phyloP scores from a whole-genome alignment of 1,139 yeast species.

The Pichia sp. region DNA sequence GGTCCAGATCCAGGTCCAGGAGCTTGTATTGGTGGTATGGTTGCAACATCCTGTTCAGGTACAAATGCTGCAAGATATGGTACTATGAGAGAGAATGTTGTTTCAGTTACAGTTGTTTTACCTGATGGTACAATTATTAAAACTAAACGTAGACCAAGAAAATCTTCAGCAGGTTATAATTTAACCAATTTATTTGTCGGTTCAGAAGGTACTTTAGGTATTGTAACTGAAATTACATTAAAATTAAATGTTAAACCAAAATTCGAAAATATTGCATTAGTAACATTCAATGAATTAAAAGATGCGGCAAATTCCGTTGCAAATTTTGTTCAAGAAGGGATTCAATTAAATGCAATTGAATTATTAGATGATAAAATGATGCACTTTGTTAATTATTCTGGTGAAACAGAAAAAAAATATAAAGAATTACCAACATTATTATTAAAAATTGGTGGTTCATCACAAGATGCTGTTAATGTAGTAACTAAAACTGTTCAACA shows the following conservation, averaged over 20 bases:
- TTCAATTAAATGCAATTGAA: constrained; percentile 65
- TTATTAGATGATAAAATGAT: constrained; percentile 63
- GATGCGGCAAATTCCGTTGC: constrained; percentile 66
- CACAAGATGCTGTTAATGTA: constrained; percentile 45
- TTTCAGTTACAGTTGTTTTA: constrained; percentile 65
- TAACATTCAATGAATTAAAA: constrained; percentile 50
- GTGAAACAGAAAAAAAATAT: constrained; percentile 58
- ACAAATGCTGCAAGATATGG: constrained; percentile 74
- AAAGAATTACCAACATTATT: constrained; percentile 71
- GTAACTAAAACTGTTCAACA: constrained; percentile 47
- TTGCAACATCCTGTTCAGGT: constrained; percentile 74
- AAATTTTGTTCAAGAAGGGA: constrained; percentile 50
- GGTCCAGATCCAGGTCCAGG: constrained; percentile 85
- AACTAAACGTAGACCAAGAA: constrained; percentile 67
- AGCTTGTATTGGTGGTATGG: constrained; percentile 71
- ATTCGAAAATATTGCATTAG: constrained; percentile 59
- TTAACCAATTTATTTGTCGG: constrained; percentile 63
- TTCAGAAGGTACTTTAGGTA: constrained; percentile 71
- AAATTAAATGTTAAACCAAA: constrained; percentile 61
- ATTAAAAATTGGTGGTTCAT: constrained; percentile 68
- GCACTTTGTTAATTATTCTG: constrained; percentile 55
- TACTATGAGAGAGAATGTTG: constrained; percentile 68
- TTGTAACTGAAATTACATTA: constrained; percentile 68
- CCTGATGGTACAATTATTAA: constrained; percentile 76
- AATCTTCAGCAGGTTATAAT: constrained; percentile 74